phyloP scores from a whole-genome alignment of 176 grass and related monocot genomes.

The Melocanna baccifera region DNA sequence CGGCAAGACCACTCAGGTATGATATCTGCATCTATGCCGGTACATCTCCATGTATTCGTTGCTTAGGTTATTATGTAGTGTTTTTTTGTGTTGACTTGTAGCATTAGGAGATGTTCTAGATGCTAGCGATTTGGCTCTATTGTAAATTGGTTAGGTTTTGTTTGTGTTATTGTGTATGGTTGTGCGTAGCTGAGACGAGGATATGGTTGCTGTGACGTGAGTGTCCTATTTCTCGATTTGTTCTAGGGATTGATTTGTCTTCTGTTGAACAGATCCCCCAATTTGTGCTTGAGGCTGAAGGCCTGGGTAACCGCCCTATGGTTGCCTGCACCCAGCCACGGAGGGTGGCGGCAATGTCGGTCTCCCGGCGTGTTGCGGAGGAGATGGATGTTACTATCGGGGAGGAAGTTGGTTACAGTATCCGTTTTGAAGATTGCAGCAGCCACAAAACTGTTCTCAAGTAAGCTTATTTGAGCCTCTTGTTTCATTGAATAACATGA shows the following conservation, averaged over 20 bases:
- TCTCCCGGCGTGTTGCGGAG: conserved; percentile 91
- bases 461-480: conserved; percentile 53
- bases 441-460: conserved; percentile 96
- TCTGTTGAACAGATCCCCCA: conserved; percentile 78
- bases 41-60: not conserved
- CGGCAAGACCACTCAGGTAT: conserved; percentile 97
- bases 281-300: conserved; percentile 83
- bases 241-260: not conserved
- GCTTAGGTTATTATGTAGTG: not conserved
- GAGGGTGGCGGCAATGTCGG: conserved; percentile 92
- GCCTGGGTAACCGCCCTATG: conserved; percentile 58
- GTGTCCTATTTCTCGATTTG: not conserved
- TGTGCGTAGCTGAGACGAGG: not conserved
- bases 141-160: not conserved
- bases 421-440: conserved; percentile 97
- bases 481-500: conserved; percentile 22
- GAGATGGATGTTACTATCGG: conserved; percentile 98
- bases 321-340: conserved; percentile 93
- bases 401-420: conserved; percentile 97
- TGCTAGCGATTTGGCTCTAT: not conserved
- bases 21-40: not conserved
- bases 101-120: not conserved
- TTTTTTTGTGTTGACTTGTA: not conserved
- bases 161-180: not conserved
- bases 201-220: not conserved